Conservation (phyloP, 306 rosid species). For the Phaseolus lunatus region DNA sequence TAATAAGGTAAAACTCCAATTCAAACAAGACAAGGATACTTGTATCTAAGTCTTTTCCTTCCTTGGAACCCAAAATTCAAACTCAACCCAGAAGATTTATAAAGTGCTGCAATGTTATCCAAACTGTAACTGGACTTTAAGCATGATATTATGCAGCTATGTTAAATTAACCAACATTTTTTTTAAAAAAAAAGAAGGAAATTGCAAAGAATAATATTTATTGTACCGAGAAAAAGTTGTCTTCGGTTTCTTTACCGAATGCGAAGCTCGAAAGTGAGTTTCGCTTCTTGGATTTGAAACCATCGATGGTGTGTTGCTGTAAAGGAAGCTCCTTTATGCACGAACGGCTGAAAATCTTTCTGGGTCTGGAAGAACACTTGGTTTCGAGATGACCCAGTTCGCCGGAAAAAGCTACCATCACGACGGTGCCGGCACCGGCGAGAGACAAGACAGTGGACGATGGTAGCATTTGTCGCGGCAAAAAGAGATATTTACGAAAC, state of each 20-base stretch:
- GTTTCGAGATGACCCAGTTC: conserved; percentile 49
- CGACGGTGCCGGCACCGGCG: conserved; percentile 52
- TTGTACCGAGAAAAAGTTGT: conserved; percentile 63
- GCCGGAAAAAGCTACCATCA: conserved; percentile 38
- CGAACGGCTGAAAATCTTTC: conserved; percentile 42
- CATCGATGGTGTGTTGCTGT: conserved; percentile 40
- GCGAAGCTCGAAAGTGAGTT: conserved; percentile 54
- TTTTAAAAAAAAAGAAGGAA: neutral
- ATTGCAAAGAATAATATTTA: neutral
- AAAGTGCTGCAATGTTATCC: neutral
- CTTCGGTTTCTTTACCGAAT: conserved; percentile 70
- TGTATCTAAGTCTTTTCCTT: neutral
- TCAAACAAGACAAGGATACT: neutral
- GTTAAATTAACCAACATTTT: conserved; percentile 24
- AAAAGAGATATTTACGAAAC: conserved; percentile 50
- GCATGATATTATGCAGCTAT: neutral
- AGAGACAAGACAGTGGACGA: conserved; percentile 56
- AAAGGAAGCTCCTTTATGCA: conserved; percentile 42
- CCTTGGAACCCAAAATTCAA: conserved; percentile 38
- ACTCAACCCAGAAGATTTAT: neutral
- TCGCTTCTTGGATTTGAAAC: conserved; percentile 42
- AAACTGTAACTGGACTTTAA: conserved; percentile 9
- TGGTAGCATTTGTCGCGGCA: conserved; percentile 57
- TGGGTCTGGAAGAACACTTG: conserved; percentile 40
- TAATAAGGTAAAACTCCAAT: neutral